phyloP scores from a whole-genome alignment of 495 filamentous ascomycete genomes.

The Xylaria palmicola region DNA sequence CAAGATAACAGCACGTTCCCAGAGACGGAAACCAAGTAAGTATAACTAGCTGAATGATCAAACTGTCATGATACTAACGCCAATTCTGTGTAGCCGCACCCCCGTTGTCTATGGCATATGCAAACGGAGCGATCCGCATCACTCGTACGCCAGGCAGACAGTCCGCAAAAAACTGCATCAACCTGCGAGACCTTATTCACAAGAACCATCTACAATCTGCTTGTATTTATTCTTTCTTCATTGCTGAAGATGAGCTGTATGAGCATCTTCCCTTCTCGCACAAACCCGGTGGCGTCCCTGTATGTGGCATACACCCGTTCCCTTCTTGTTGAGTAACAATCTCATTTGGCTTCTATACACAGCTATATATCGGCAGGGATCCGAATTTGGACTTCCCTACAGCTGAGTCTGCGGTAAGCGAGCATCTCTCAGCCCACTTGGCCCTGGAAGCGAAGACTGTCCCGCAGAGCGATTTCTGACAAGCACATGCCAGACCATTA shows the following conservation, averaged over 20 bases:
- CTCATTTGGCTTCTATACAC: no score
- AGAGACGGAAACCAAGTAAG: not conserved
- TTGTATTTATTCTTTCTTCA: slow-evolving; percentile 22
- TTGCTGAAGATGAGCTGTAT: slow-evolving; percentile 20
- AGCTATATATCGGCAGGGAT: slow-evolving; percentile 26
- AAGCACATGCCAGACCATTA: slow-evolving; percentile 1
- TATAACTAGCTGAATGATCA: no score
- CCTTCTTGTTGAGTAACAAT: no score
- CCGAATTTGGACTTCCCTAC: slow-evolving; percentile 12
- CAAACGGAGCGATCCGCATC: slow-evolving; percentile 21
- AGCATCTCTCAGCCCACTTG: not conserved
- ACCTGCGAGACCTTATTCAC: slow-evolving; percentile 19
- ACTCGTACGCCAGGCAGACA: slow-evolving; percentile 20
- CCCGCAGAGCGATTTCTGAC: not conserved
- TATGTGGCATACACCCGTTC: no score
- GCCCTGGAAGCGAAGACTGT: not conserved
- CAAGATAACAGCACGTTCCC: not conserved
- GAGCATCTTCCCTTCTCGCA: slow-evolving; percentile 20
- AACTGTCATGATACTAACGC: not conserved
- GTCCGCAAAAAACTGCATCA: slow-evolving; percentile 22
- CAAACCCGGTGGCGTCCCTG: slow-evolving; percentile 14
- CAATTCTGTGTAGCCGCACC: not conserved
- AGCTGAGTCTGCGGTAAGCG: not conserved
- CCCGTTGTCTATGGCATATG: slow-evolving; percentile 6
- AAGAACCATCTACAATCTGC: slow-evolving; percentile 20